Conservation (phyloP, 352 stramenopile genomes). For the Lagenidium giganteum region DNA sequence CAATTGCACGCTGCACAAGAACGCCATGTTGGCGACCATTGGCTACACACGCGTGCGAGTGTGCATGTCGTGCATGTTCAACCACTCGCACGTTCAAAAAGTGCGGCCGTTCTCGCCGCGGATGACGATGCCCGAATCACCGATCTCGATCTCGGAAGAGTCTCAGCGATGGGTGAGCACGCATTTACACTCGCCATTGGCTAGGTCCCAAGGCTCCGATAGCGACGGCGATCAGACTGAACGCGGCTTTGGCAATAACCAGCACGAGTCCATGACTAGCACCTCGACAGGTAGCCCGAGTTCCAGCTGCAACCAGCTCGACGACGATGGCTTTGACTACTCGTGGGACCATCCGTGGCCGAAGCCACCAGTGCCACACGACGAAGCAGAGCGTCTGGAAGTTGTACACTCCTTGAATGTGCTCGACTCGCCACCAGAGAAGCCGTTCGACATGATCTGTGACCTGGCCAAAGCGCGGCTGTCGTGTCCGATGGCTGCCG, state of each 20-base stretch:
- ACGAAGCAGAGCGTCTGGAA: conserved; percentile 51
- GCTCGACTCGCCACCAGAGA: conserved; percentile 55
- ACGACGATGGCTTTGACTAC: conserved; percentile 18
- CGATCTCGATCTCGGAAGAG: conserved; percentile 26
- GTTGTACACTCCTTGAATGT: conserved; percentile 46
- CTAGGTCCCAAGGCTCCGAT: conserved; percentile 29
- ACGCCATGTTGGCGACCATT: conserved; percentile 41
- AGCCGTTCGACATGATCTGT: conserved; percentile 74
- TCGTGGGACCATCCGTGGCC: conserved; percentile 70
- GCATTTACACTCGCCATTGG: conserved; percentile 60
- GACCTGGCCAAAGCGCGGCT: conserved; percentile 63
- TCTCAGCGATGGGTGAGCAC: conserved; percentile 50
- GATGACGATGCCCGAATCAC: conserved; percentile 16
- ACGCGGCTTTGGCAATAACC: conserved; percentile 23
- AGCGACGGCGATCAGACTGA: conserved; percentile 29
- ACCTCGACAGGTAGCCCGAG: conserved; percentile 7
- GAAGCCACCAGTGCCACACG: conserved; percentile 40
- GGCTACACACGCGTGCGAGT: conserved; percentile 66
- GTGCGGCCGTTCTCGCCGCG: conserved; percentile 10
- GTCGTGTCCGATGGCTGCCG: conserved; percentile 66
- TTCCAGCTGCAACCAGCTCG: conserved; percentile 16
- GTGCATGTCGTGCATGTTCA: conserved; percentile 76
- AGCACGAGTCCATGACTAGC: conserved; percentile 8
- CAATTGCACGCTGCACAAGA: conserved; percentile 74
- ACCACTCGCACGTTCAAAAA: conserved; percentile 10